phyloP scores from a whole-genome alignment of 2,329 filamentous ascomycete species.

The Alternaria sp. region DNA sequence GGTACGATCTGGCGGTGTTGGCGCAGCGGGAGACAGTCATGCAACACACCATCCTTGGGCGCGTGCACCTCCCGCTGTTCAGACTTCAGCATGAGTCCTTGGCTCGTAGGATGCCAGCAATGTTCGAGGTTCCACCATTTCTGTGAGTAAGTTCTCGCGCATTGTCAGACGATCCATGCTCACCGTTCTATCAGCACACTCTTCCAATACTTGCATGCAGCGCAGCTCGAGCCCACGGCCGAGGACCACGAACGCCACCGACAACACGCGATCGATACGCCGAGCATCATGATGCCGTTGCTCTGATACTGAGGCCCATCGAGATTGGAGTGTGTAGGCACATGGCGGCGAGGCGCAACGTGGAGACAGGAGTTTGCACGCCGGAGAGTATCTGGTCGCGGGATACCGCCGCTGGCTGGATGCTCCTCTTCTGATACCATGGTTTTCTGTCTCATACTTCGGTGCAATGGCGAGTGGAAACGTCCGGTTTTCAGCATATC shows the following conservation, averaged over 20 bases:
- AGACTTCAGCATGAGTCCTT: background rate
- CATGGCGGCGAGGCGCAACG: background rate
- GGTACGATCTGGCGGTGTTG: background rate
- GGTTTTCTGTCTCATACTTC: background rate
- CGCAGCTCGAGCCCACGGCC: background rate
- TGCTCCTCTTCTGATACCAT: background rate
- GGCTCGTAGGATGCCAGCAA: background rate
- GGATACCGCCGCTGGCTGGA: background rate
- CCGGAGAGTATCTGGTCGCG: background rate
- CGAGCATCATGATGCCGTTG: background rate
- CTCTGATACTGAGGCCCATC: background rate
- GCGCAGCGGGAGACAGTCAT: background rate
- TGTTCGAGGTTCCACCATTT: background rate
- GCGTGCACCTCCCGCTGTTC: background rate
- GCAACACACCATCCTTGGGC: background rate
- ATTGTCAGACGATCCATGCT: background rate
- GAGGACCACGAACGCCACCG: background rate
- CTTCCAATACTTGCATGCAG: background rate
- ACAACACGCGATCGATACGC: background rate
- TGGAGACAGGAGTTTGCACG: background rate
- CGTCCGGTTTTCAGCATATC: background rate
- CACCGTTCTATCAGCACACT: accelerated
- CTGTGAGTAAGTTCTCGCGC: background rate
- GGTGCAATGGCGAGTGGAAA: background rate
- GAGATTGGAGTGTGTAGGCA: background rate